phyloP scores from a whole-genome alignment of 2,329 filamentous ascomycete genomes.

The Ophiostoma quercus region DNA sequence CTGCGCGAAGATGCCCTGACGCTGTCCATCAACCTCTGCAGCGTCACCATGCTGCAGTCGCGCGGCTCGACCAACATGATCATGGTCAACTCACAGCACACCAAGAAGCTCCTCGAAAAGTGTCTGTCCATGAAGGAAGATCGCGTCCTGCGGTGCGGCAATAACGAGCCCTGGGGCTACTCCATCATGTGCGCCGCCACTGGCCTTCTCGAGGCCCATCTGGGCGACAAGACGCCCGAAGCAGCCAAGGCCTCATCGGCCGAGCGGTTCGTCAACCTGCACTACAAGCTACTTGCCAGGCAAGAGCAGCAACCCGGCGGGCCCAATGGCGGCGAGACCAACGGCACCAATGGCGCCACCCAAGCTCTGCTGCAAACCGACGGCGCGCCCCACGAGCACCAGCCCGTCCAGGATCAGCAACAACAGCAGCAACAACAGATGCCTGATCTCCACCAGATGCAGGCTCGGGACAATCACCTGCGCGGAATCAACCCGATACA shows the following conservation, averaged over 20 bases:
- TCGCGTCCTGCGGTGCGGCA: slow-evolving; percentile 55
- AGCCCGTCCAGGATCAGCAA: slow-evolving; percentile 13
- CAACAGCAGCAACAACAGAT: background rate
- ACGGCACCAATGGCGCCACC: background rate
- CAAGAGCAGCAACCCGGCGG: slow-evolving; percentile 40
- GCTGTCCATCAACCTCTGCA: slow-evolving; percentile 56
- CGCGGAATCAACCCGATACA: slow-evolving; percentile 13
- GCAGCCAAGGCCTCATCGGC: slow-evolving; percentile 55
- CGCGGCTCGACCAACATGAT: slow-evolving; percentile 56
- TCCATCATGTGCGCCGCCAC: slow-evolving; percentile 58
- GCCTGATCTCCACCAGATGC: background rate
- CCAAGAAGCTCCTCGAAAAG: slow-evolving; percentile 56
- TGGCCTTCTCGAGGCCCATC: slow-evolving; percentile 54
- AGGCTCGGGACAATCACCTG: slow-evolving; percentile 11
- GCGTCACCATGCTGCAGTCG: slow-evolving; percentile 56
- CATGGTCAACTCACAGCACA: slow-evolving; percentile 57
- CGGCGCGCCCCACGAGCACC: background rate
- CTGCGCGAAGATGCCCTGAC: slow-evolving; percentile 56
- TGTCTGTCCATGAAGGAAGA: slow-evolving; percentile 58
- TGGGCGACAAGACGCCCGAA: slow-evolving; percentile 53
- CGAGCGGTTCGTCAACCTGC: slow-evolving; percentile 54
- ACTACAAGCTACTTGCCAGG: slow-evolving; percentile 52
- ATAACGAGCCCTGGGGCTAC: slow-evolving; percentile 61
- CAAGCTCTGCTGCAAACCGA: background rate
- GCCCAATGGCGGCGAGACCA: background rate